A percentile compares a stretch with the other conserved stretches of the same genome.
Evolutionary conservation across 345 rosid genomes (phyloP).

Genomic region (Brassica cretica): DNA sequence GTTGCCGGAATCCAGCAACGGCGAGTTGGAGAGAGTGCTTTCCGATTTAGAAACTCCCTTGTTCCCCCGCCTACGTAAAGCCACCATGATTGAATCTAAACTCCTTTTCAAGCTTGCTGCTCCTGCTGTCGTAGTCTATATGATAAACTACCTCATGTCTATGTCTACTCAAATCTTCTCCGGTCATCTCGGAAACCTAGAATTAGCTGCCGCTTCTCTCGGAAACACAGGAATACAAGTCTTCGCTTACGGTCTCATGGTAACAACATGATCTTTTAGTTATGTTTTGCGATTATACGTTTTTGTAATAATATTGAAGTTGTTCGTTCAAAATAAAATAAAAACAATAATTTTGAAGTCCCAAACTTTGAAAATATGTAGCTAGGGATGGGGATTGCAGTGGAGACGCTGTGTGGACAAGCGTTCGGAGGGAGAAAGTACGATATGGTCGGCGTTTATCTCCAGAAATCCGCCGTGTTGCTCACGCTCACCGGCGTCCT

Average conservation of each 20-base stretch:
- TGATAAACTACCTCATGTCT: conserved; percentile 56
- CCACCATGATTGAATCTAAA: conserved; percentile 35
- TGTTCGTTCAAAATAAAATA: too few species aligned
- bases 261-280: background rate
- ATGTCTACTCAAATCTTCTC: conserved; percentile 56
- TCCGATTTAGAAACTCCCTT: conserved; percentile 24
- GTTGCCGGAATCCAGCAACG: background rate
- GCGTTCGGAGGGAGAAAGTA: conserved; percentile 55
- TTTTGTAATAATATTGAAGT: background rate
- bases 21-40: conserved; percentile 23
- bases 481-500: conserved; percentile 50
- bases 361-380: background rate
- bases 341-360: background rate
- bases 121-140: conserved; percentile 50
- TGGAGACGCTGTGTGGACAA: conserved; percentile 71
- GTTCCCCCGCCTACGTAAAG: background rate
- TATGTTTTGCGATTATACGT: background rate
- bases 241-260: conserved; percentile 44
- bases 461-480: conserved; percentile 56
- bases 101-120: conserved; percentile 52
- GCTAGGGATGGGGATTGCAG: conserved; percentile 67
- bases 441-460: conserved; percentile 55
- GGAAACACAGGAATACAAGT: conserved; percentile 63
- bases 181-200: conserved; percentile 61
- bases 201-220: conserved; percentile 59